Evolutionary conservation across 1,284 basidiomycete species (phyloP).

Genomic region (Phlebopus sp.): DNA sequence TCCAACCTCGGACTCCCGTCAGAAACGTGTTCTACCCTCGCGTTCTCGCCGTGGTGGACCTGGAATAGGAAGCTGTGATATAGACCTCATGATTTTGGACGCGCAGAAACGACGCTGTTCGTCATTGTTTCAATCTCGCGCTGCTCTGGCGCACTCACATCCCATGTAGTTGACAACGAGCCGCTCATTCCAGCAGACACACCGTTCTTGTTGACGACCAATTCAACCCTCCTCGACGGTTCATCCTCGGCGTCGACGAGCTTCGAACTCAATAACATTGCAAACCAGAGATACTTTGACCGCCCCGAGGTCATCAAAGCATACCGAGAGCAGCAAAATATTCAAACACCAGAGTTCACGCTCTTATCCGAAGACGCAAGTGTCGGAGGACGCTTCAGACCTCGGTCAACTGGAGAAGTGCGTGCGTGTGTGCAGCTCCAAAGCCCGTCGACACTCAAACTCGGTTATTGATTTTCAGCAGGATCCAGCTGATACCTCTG

Average conservation of each 20-base stretch:
- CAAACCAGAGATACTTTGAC: slow-evolving; percentile 74
- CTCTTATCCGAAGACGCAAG: slow-evolving; percentile 55
- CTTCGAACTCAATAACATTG: slow-evolving; percentile 51
- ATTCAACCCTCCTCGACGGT: slow-evolving; percentile 43
- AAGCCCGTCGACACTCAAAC: slow-evolving; percentile 12
- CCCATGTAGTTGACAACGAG: slow-evolving; percentile 60
- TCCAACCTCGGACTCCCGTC: slow-evolving; percentile 34
- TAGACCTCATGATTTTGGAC: slow-evolving; percentile 83
- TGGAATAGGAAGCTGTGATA: slow-evolving; percentile 69
- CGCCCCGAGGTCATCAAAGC: slow-evolving; percentile 70
- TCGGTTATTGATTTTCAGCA: slow-evolving; percentile 17
- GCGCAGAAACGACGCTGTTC: slow-evolving; percentile 75
- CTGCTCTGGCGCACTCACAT: slow-evolving; percentile 16
- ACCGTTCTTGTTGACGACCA: slow-evolving; percentile 68
- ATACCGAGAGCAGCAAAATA: slow-evolving; percentile 61
- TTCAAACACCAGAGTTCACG: slow-evolving; percentile 71
- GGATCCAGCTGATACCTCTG: slow-evolving; percentile 70
- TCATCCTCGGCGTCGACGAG: slow-evolving; percentile 36
- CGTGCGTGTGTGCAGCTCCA: slow-evolving; percentile 31
- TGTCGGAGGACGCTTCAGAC: slow-evolving; percentile 65
- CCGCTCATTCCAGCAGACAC: slow-evolving; percentile 66
- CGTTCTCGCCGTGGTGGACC: slow-evolving; percentile 76
- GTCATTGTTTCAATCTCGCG: slow-evolving; percentile 33
- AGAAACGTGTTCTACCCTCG: slow-evolving; percentile 77
- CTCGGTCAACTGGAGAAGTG: slow-evolving; percentile 66